Evolutionary conservation across 306 rosid genomes (phyloP), one percentile per base, ranked within the genome.

Genomic region (Cicer bijugum): DNA sequence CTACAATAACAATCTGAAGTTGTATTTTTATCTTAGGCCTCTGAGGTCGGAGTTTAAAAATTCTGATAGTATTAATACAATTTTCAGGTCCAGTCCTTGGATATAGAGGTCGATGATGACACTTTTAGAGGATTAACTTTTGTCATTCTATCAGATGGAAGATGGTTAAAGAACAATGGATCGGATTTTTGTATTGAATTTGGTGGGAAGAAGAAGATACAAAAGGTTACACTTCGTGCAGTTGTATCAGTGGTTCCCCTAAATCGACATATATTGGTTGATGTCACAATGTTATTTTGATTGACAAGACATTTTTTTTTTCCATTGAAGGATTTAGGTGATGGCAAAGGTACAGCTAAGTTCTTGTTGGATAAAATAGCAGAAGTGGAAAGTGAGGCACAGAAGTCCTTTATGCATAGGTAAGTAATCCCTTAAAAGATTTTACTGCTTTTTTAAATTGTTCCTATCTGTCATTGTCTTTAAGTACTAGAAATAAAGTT

Each of bases 341-440:
- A 88, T 82, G 93, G 95, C 17, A 88, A 86, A 50, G 95, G 93
- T 75, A 91, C 97, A 67, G 95, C 95, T 17, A 89, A 87, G 91
- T 65, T 78, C 69, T 86, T 94, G 84, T 76, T 94, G 83, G 85
- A 89, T 81, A 84, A 71, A 75, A 94, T 91, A 84, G 99, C 95
- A 40, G 76, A 75, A 17, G 9, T 55, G 93, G 99, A 94, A 85
- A 77, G 89, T 47, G 97, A 91, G 81, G 99, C 99, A 33, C 91
- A 94, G 64, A 94, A 89, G 80, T 94, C 99, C 82, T 91, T 94
- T 75, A 94, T 94, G 99, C 99, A 94, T 77, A 81, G 99, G 99
- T 91, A 64, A 70, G 94, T 75, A 40, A 65, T 75, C 77, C 84
- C 16, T 59, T 38, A 20, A 64, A 63, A 73, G 39, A 15, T 82